Evolutionary conservation across 176 grass and related monocot species (phyloP).

Genomic region (Aegilops tauschii): DNA sequence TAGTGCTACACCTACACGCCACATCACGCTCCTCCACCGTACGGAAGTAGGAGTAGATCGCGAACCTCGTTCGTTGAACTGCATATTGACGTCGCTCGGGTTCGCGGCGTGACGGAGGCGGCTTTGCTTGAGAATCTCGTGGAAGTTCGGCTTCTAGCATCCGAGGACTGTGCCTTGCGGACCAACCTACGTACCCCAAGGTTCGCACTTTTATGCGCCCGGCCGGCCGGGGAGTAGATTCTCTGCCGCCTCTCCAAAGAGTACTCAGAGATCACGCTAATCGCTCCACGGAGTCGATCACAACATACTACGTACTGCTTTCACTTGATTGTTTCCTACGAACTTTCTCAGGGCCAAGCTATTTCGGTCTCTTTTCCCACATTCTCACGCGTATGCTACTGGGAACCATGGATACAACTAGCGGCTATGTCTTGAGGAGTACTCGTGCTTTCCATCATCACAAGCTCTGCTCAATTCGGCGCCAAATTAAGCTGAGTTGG

Average conservation of each 20-base stretch:
- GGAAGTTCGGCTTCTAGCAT: background rate
- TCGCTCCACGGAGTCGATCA: background rate
- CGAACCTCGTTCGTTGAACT: background rate
- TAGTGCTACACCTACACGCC: background rate
- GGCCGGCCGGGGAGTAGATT: background rate
- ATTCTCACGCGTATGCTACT: background rate
- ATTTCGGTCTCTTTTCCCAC: background rate
- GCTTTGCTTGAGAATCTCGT: background rate
- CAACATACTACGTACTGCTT: background rate
- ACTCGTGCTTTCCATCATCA: background rate
- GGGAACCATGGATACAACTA: background rate
- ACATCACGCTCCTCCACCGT: background rate
- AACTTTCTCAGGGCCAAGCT: background rate
- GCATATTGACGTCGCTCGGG: background rate
- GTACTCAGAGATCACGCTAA: background rate
- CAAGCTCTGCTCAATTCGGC: background rate
- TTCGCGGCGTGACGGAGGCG: background rate
- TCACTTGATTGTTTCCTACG: background rate
- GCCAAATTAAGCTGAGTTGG: background rate
- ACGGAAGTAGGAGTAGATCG: background rate
- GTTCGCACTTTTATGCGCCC: conserved; percentile 31
- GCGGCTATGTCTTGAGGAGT: background rate
- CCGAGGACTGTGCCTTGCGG: background rate
- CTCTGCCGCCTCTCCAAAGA: conserved; percentile 10
- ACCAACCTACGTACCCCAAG: background rate